Percentiles rank a stretch among this genome's conserved stretches.
Conservation (phyloP, 1,284 basidiomycete genomes). For the Papiliotrema terrestris region DNA sequence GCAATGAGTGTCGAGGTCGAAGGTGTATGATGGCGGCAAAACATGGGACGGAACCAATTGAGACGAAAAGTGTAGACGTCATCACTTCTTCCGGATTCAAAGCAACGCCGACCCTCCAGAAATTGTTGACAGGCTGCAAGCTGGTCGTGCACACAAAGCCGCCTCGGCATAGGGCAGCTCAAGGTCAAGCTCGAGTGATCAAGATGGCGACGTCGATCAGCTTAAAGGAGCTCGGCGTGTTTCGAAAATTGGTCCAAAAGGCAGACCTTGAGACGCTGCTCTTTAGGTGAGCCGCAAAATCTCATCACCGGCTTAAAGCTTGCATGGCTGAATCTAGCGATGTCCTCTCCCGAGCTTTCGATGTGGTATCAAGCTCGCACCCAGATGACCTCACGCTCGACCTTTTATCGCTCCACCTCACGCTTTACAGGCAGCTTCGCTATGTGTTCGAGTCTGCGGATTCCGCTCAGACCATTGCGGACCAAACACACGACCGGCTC, state of each 20-base stretch:
- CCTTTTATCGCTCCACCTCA: slow-evolving; percentile 18
- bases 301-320: background rate
- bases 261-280: slow-evolving; percentile 13
- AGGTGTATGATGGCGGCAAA: background rate
- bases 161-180: background rate
- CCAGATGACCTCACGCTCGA: slow-evolving; percentile 21
- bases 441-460: background rate
- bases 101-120: background rate
- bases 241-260: slow-evolving; percentile 23
- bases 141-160: no score
- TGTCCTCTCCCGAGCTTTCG: slow-evolving; percentile 6
- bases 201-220: background rate
- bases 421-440: slow-evolving; percentile 26
- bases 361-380: slow-evolving; percentile 8
- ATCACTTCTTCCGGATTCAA: background rate
- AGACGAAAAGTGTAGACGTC: slow-evolving; percentile 5
- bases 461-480: slow-evolving; percentile 3
- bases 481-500: slow-evolving; percentile 11
- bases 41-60: background rate
- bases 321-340: slow-evolving; percentile 1
- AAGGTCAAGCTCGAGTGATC: no score
- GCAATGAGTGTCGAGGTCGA: background rate
- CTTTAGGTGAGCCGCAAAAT: slow-evolving; percentile 13
- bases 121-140: background rate
- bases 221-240: background rate